A percentile compares a stretch with the other conserved stretches of the same genome.
Evolutionary conservation across 441 rosid species (phyloP).

Genomic region (Dalechampia spathulata): DNA sequence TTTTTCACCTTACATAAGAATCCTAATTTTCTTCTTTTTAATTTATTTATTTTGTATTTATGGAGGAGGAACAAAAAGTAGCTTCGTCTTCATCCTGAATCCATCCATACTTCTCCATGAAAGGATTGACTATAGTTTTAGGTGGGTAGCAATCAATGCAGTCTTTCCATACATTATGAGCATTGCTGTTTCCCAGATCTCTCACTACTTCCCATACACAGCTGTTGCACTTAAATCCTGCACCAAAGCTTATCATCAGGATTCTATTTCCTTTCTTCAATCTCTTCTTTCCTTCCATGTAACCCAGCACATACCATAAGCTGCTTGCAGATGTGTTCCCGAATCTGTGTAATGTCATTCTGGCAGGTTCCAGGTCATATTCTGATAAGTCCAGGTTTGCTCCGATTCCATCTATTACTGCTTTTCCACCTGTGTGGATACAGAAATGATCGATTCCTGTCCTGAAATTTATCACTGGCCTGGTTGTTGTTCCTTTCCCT

Average conservation of each 20-base stretch:
- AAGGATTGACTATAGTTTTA: slow-evolving; percentile 46
- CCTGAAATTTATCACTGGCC: slow-evolving; percentile 49
- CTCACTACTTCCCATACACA: slow-evolving; percentile 88
- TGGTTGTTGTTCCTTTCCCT: slow-evolving; percentile 9
- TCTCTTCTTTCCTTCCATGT: slow-evolving; percentile 89
- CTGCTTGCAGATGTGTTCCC: slow-evolving; percentile 93
- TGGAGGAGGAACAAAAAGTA: slow-evolving; percentile 36
- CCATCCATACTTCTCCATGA: slow-evolving; percentile 83
- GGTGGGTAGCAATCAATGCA: slow-evolving; percentile 68
- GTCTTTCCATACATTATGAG: slow-evolving; percentile 79
- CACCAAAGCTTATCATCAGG: slow-evolving; percentile 89
- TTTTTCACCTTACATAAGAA: too few species aligned
- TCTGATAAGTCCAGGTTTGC: slow-evolving; percentile 48
- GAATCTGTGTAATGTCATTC: slow-evolving; percentile 80
- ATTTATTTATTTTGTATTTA: too few species aligned
- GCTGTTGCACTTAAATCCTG: slow-evolving; percentile 96
- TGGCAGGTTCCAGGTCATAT: slow-evolving; percentile 75
- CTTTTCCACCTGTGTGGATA: slow-evolving; percentile 89
- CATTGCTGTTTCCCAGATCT: slow-evolving; percentile 45
- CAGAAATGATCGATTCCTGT: slow-evolving; percentile 84
- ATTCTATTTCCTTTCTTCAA: slow-evolving; percentile 68
- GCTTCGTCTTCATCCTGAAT: slow-evolving; percentile 55
- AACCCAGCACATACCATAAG: slow-evolving; percentile 82
- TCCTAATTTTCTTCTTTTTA: too few species aligned
- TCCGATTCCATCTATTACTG: slow-evolving; percentile 80